Conservation (phyloP, 2,329 filamentous ascomycete genomes). For the Stemphylium lycopersici region DNA sequence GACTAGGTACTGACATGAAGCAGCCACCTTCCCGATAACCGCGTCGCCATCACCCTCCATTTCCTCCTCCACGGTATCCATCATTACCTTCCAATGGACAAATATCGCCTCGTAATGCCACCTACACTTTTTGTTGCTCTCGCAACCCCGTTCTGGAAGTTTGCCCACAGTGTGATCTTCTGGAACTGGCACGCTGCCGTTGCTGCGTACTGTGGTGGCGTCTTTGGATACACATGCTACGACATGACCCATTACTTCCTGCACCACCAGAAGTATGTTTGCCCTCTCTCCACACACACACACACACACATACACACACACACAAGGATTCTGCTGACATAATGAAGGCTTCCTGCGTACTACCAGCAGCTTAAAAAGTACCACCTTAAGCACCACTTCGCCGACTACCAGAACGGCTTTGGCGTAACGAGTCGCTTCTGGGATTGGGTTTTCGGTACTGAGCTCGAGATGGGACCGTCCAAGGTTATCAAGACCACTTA, state of each 20-base stretch:
- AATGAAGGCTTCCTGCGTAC: slow-evolving; percentile 74
- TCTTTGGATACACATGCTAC: slow-evolving; percentile 96
- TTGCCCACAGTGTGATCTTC: slow-evolving; percentile 81
- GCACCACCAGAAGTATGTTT: slow-evolving; percentile 81
- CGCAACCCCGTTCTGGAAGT: slow-evolving; percentile 88
- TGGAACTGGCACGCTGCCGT: slow-evolving; percentile 84
- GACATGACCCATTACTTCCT: slow-evolving; percentile 99
- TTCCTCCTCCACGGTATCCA: slow-evolving; percentile 97
- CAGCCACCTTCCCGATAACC: slow-evolving; percentile 88
- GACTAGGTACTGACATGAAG: slow-evolving; percentile 12
- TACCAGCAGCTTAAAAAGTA: slow-evolving; percentile 96
- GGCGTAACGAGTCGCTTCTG: slow-evolving; percentile 96
- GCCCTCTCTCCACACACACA: not conserved
- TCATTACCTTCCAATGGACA: slow-evolving; percentile 99
- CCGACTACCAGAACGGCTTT: slow-evolving; percentile 96
- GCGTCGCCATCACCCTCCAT: slow-evolving; percentile 82
- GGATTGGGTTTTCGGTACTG: slow-evolving; percentile 90
- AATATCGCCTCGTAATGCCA: slow-evolving; percentile 95
- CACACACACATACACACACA: not conserved
- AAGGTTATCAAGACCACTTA: slow-evolving; percentile 56
- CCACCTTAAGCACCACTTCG: slow-evolving; percentile 95
- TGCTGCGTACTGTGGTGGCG: slow-evolving; percentile 82
- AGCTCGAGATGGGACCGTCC: slow-evolving; percentile 64
- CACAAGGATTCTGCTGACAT: slow-evolving; percentile 12
- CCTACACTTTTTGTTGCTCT: slow-evolving; percentile 84